Conservation (phyloP, 768 basidiomycete species). For the Auriscalpium vulgare region DNA sequence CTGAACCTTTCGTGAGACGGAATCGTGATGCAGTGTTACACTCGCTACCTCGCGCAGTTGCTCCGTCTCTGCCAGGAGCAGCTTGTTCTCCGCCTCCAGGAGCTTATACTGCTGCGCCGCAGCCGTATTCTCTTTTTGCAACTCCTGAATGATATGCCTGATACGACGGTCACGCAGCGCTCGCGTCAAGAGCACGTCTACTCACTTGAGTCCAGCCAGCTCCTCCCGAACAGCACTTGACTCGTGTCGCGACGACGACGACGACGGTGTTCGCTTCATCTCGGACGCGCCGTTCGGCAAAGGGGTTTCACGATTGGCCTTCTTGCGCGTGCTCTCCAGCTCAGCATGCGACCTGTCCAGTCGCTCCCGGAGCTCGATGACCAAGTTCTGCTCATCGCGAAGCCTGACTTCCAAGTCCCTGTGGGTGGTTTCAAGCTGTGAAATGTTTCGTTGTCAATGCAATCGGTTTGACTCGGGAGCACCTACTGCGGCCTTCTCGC, state of each 20-base stretch:
- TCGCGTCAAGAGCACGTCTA: conserved; percentile 1
- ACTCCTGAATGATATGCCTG: conserved; percentile 82
- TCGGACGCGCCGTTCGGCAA: conserved; percentile 34
- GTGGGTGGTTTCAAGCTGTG: conserved; percentile 7
- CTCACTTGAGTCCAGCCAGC: conserved; percentile 77
- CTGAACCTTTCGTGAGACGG: conserved; percentile 27
- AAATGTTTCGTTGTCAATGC: neutral
- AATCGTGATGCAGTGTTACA: neutral
- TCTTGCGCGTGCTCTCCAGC: conserved; percentile 51
- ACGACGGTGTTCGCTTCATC: conserved; percentile 18
- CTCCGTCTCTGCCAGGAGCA: conserved; percentile 56
- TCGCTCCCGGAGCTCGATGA: conserved; percentile 20
- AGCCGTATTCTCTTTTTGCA: conserved; percentile 72
- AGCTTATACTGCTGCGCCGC: conserved; percentile 56
- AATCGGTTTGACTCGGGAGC: neutral
- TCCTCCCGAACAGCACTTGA: conserved; percentile 46
- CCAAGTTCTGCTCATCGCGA: conserved; percentile 5
- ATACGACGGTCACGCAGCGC: neutral
- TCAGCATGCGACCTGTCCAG: conserved; percentile 38
- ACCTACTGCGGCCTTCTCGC: conserved; percentile 9
- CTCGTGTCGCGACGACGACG: conserved; percentile 38
- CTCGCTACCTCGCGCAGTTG: conserved; percentile 61
- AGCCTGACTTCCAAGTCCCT: conserved; percentile 1
- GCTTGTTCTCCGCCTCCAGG: conserved; percentile 71
- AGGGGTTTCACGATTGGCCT: conserved; percentile 44